Conservation (phyloP, 441 rosid species). For the Melastoma candidum region DNA sequence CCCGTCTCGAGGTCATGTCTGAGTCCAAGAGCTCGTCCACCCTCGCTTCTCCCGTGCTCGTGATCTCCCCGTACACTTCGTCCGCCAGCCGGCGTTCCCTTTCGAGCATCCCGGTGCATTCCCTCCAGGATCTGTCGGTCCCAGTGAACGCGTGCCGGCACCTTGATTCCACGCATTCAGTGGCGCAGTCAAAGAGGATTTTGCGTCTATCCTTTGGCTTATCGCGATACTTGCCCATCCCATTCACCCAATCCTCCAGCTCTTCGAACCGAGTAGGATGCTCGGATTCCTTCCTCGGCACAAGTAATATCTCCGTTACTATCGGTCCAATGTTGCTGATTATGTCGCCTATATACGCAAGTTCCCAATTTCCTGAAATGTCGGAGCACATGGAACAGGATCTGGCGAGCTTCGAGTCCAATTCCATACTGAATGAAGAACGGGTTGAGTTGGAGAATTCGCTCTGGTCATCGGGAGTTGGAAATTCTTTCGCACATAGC, state of each 20-base stretch:
- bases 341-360: conserved; percentile 39
- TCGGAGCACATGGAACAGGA: conserved; percentile 18
- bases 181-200: conserved; percentile 48
- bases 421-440: conserved; percentile 22
- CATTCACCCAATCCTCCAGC: conserved; percentile 26
- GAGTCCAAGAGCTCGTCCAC: conserved; percentile 74
- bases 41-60: conserved; percentile 43
- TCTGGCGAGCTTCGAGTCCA: conserved; percentile 11
- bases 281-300: conserved; percentile 9
- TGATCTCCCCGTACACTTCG: conserved; percentile 44
- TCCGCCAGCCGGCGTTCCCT: conserved; percentile 42
- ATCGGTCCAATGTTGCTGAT: conserved; percentile 22
- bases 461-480: conserved; percentile 24
- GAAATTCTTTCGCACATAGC: conserved; percentile 18
- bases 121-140: conserved; percentile 36
- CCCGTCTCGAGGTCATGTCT: conserved; percentile 57
- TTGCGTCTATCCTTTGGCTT: conserved; percentile 28
- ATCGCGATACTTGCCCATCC: conserved; percentile 21
- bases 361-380: conserved; percentile 38
- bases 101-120: conserved; percentile 21
- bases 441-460: conserved; percentile 37
- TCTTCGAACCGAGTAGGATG: conserved; percentile 25
- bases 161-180: conserved; percentile 36
- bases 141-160: conserved; percentile 27
- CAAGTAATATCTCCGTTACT: conserved; percentile 24